Base-by-base conservation (phyloP, 495 filamentous ascomycete species). In the Margaritispora aquatica region DNA sequence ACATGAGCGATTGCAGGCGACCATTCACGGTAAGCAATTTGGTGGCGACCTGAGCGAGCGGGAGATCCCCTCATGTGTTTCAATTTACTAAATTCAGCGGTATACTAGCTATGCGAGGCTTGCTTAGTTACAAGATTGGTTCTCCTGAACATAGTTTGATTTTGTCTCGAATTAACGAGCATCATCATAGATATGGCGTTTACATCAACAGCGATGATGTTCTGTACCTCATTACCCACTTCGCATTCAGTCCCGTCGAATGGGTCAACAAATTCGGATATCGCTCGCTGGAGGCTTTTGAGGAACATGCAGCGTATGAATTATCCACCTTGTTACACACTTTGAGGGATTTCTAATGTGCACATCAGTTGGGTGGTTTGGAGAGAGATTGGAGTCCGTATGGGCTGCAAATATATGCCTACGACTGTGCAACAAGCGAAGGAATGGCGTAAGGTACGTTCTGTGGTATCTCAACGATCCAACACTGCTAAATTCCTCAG, bases 131-230 rank as follows among this genome's bases (percentile, higher is more conserved):
- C 34, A 63, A 60, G 11, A 44, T 68, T 22, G 50, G 55, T 7
- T 68, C 66, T 15, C 47, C 22, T 20, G 41, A 53, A 2, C 50
- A 62, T 51, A 54, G 59, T 10, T 36, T 68, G 20, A 41, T 46
- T 29, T 27, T 69, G 1, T 60, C 67, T 49, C 53, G 66, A 19
- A 66, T 69, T 50, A 69, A 69, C 52, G 67, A 66, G 47, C 66
- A 68, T 17, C 15, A 68, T 44, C 60, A 54, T 22, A 36, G 59
- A 17, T 66, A 66, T 50, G 65, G 60, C 1, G 21, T 9, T 17
- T 47, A 21, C n/a, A 69, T 69, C 49, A 69, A 68, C 52, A 68
- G 66, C 44, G 66, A 69, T 50, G 68, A 61, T 26, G 50, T 66
- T 13, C 46, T 68, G 15, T 69, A 64, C 51, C 55, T 69, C 21